These are phyloP conservation scores for Dendrobium officinale DNA, from an alignment of 106 monocot species.

Conservation along the genomic window DNA sequence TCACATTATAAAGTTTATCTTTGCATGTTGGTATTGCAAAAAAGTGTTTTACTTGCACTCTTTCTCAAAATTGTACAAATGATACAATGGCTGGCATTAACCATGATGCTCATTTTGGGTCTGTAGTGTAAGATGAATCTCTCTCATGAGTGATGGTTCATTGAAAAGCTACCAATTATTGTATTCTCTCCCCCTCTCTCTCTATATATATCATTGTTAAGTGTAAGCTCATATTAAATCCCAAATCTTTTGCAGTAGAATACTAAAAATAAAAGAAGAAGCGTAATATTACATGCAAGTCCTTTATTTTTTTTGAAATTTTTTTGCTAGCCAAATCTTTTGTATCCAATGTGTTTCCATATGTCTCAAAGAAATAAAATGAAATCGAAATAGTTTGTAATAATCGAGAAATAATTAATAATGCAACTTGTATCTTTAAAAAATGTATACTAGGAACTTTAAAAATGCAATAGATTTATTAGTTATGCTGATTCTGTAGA, in stretches of 20 bases:
- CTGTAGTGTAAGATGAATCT: background rate
- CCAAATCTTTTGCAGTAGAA: background rate
- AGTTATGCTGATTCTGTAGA: background rate
- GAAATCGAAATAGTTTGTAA: background rate
- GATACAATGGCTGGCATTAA: background rate
- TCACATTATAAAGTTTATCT: background rate
- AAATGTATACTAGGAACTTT: background rate
- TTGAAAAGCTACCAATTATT: background rate
- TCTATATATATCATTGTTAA: background rate
- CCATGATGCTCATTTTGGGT: background rate
- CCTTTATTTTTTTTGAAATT: background rate
- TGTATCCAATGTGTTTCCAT: background rate
- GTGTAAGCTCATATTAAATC: background rate
- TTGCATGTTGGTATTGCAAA: background rate
- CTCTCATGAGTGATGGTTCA: background rate
- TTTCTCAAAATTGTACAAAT: background rate
- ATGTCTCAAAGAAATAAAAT: background rate
- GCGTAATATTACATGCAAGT: background rate
- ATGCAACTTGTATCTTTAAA: background rate
- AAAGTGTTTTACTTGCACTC: background rate
- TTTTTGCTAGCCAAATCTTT: background rate
- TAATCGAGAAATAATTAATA: background rate
- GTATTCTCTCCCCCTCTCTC: background rate
- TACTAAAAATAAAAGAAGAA: background rate
- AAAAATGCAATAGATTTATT: background rate